Evolutionary conservation across 129 eudicot genomes (phyloP).

Genomic region (Deinandra increscens): DNA sequence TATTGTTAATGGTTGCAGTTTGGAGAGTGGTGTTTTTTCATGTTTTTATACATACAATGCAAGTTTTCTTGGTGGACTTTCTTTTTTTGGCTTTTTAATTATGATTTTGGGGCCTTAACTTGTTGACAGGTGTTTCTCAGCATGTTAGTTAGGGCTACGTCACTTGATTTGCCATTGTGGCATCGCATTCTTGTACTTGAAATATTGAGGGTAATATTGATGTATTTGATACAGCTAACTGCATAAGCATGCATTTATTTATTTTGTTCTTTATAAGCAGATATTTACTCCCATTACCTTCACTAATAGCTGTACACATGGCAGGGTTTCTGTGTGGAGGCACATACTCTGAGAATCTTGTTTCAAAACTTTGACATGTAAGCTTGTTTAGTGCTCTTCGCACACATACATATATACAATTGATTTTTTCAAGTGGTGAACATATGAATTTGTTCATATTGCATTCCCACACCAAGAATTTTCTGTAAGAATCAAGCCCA

Average conservation of each 20-base stretch:
- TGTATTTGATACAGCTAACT: neutral
- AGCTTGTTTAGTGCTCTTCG: constrained; percentile 29
- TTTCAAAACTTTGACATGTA: constrained; percentile 98
- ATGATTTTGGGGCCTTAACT: constrained; percentile 10
- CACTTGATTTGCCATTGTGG: constrained; percentile 97
- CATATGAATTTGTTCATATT: constrained; percentile 19
- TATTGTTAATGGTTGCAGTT: constrained; percentile 11
- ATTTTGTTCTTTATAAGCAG: neutral
- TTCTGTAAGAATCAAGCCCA: neutral
- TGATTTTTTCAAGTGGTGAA: constrained; percentile 14
- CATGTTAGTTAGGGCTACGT: constrained; percentile 85
- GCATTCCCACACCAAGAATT: neutral
- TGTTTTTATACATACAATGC: constrained; percentile 8
- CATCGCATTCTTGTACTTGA: constrained; percentile 99
- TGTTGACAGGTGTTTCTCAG: constrained; percentile 86
- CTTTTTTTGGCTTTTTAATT: neutral
- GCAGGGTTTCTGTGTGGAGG: constrained; percentile 99
- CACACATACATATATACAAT: neutral
- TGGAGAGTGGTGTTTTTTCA: neutral
- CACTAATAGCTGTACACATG: constrained; percentile 26
- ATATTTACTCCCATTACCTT: constrained; percentile 14
- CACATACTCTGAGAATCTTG: constrained; percentile 80
- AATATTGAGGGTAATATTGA: constrained; percentile 78
- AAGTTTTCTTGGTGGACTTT: constrained; percentile 14
- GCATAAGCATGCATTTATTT: neutral